Evolutionary conservation across 371 early-diverging fungal genomes (phyloP), one percentile per base, ranked within the genome.

Genomic region (Blastocladiella emersonii): DNA sequence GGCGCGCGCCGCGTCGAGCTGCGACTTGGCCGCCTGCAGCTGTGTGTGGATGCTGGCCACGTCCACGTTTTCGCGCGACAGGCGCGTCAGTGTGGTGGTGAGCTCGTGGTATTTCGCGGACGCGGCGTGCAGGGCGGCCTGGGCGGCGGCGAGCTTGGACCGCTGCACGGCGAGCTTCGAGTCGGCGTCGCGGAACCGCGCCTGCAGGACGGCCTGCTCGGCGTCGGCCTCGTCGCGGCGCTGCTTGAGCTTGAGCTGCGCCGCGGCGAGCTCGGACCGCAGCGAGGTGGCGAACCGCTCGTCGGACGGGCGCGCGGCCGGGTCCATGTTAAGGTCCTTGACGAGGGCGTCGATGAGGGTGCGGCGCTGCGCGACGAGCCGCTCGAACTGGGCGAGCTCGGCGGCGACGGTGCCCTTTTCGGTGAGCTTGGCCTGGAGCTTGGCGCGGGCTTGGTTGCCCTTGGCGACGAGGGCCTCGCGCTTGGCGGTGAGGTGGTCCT

Each of bases 91-190:
- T 21, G 13, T 13, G 19, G 19, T 21, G 19, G 13, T 13, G 41
- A 17, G 19, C 41, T 41, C 19, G 41, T 41, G 13, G 12, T 34
- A 39, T 3, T 39, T 51, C 1, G 51, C 65, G 49, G 30, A 61
- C 12, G 37, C 56, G 41, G 34, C 66, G 17, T 35, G 39, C 7
- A 27, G 36, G 34, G 55, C 66, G 32, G 60, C 59, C 34, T 64
- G 53, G 23, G 64, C 56, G 44, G 65, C 59, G 51, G 65, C 63
- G 36, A 70, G 65, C 64, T 67, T 63, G 57, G 45, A 55, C 45
- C 71, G 71, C 43, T 67, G 59, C n/a, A 27, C 55, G 34, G 66
- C 45, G 59, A 70, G 67, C 41, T 63, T 61, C 21, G 62, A 64
- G 32, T 39, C 49, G 1, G 70, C 65, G 0, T 23, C 36, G 32